These are phyloP conservation scores for Flagelloscypha sp. DNA, from an alignment of 768 basidiomycete species.

Conservation along the genomic window DNA sequence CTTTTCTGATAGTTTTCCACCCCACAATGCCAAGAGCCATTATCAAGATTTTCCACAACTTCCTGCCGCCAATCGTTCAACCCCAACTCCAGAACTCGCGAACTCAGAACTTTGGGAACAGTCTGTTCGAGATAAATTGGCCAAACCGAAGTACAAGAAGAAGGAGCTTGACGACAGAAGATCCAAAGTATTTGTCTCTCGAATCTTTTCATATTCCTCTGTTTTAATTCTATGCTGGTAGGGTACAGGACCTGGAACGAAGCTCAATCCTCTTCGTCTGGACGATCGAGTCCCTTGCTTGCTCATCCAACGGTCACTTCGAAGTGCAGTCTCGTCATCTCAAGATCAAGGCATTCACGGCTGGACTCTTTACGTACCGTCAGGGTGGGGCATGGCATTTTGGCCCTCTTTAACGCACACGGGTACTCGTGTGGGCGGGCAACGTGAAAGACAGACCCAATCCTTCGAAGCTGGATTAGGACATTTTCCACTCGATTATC, in stretches of 20 bases:
- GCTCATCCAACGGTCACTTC: slow-evolving; percentile 72
- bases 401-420: slow-evolving; percentile 75
- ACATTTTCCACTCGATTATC: slow-evolving; percentile 80
- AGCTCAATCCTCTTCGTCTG: slow-evolving; percentile 53
- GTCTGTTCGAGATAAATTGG: slow-evolving; percentile 37
- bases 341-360: slow-evolving; percentile 55
- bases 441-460: slow-evolving; percentile 75
- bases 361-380: slow-evolving; percentile 81
- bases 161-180: slow-evolving; percentile 81
- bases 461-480: slow-evolving; percentile 69
- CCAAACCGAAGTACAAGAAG: slow-evolving; percentile 66
- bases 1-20: slow-evolving; percentile 60
- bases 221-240: slow-evolving; percentile 21
- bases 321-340: slow-evolving; percentile 20
- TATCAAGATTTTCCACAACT: slow-evolving; percentile 17
- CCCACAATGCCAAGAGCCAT: slow-evolving; percentile 57
- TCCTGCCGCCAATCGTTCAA: slow-evolving; percentile 23
- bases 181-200: slow-evolving; percentile 43
- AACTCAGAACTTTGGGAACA: slow-evolving; percentile 71
- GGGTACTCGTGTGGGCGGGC: slow-evolving; percentile 77
- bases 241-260: slow-evolving; percentile 73
- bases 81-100: slow-evolving; percentile 54
- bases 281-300: slow-evolving; percentile 83
- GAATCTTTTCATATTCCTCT: not conserved
- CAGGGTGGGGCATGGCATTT: slow-evolving; percentile 90